These are phyloP conservation scores for Symbiodinium natans DNA, from an alignment of 73 alveolate species.

Conservation along the genomic window DNA sequence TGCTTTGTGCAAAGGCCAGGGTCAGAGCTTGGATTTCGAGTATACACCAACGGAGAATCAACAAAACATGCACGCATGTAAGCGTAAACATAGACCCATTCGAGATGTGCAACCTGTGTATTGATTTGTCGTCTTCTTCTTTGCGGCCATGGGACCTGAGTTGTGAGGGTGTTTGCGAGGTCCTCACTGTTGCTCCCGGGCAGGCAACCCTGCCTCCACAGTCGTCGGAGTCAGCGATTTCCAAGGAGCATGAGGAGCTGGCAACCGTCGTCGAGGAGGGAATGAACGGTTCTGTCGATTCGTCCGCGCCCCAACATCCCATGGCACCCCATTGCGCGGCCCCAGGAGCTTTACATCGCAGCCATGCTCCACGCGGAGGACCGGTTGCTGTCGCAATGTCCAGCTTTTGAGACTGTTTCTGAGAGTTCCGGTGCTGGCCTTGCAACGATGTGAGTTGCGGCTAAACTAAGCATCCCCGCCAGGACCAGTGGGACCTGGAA, in stretches of 20 bases:
- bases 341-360: conserved; percentile 65
- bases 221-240: not conserved
- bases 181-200: too few relatives aligned
- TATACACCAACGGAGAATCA: not conserved
- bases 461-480: not conserved
- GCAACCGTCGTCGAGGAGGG: conserved; percentile 92
- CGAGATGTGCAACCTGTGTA: too few relatives aligned
- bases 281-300: too few relatives aligned
- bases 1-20: conserved; percentile 47
- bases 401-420: too few relatives aligned
- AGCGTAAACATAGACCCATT: too few relatives aligned
- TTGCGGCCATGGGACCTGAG: too few relatives aligned
- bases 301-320: too few relatives aligned
- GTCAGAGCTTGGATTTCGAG: too few relatives aligned
- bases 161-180: too few relatives aligned
- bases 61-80: not conserved
- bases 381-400: too few relatives aligned
- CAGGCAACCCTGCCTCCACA: not conserved
- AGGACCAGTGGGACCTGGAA: conserved; percentile 76
- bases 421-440: not conserved
- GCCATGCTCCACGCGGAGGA: conserved; percentile 85
- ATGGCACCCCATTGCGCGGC: too few relatives aligned
- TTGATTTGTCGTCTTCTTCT: too few relatives aligned
- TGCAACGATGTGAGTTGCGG: not conserved
- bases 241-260: conserved; percentile 41